Base-by-base conservation (phyloP, 208 protist species). In the Wallacemonas collosoma region DNA sequence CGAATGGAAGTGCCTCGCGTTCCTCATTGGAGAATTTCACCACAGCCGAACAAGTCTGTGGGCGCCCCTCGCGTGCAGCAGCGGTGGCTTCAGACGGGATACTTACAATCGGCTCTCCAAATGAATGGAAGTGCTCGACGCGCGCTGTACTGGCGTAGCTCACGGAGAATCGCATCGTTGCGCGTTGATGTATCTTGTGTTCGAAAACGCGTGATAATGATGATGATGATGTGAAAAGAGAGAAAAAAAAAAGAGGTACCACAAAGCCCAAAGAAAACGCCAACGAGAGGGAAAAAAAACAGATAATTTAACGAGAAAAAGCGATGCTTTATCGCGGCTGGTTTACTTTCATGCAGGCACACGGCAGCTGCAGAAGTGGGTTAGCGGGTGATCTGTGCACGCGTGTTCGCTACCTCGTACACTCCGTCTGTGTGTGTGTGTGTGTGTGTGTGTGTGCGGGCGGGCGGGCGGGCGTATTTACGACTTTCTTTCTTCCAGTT, bases 271-370 rank as follows among this genome's bases (percentile, higher is more conserved):
- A 65, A 65, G 0, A 48, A 65, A 45, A 50, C 3, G 39, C 1
- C 11, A 40, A n/a, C 48, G 3, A 71, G 11, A 55, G 2, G 67
- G 26, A 71, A 67, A 71, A 71, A 76, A 72, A 66, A 67, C 3
- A 65, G 9, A 40, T 53, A 55, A 3, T 54, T 2, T 54, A 73
- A 48, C 8, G 2, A 71, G 36, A 58, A 45, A 54, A 58, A 68
- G n/a, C 15, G n/a, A 48, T 60, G 0, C 26, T 26, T 26, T 26
- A 26, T 26, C 26, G 26, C 26, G 26, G 26, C 26, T 26, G 26
- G 26, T 26, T 26, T 26, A 26, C 0, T 26, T 26, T 26, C 26
- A 26, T 26, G 26, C 26, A 26, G 26, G 0, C 26, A 26, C 26
- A 26, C 26, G 26, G 26, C 26, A 26, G 26, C 26, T 26, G 26